These are phyloP conservation scores for Chlorella vulgaris DNA, from an alignment of 139 green algal species.

Conservation along the genomic window DNA sequence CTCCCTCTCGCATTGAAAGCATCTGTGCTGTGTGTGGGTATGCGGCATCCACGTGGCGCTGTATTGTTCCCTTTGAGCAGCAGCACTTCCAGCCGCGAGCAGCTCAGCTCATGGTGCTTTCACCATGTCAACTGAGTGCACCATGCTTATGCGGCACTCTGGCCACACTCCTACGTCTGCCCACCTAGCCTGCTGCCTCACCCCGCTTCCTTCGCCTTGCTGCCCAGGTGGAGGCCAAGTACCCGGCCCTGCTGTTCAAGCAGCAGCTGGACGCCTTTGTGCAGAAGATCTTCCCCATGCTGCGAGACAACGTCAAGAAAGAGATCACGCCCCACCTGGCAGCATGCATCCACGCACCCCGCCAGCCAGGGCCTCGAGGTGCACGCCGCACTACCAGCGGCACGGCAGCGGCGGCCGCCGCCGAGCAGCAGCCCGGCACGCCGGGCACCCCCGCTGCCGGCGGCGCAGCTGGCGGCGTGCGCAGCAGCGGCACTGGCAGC, in stretches of 20 bases:
- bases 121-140: background rate
- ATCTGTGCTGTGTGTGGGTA: too few species aligned
- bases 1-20: too few species aligned
- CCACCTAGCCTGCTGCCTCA: background rate
- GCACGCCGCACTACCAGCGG: conserved; percentile 12
- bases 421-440: conserved; percentile 13
- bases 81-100: too few species aligned
- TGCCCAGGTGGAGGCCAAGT: conserved; percentile 95
- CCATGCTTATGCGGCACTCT: background rate
- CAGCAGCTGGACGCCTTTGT: conserved; percentile 98
- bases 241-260: conserved; percentile 99
- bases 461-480: background rate
- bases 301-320: conserved; percentile 99
- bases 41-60: background rate
- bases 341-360: conserved; percentile 87
- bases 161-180: background rate
- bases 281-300: conserved; percentile 98
- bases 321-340: conserved; percentile 86
- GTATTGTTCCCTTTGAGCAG: background rate
- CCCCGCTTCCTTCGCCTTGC: background rate
- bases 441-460: background rate
- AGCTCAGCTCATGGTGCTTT: background rate
- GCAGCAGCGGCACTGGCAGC: too few species aligned
- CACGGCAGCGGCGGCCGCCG: conserved; percentile 17
- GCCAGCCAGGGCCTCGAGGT: conserved; percentile 28